These are phyloP conservation scores for Ascochyta rabiei DNA, from an alignment of 2,329 filamentous ascomycete genomes.

Conservation along the genomic window DNA sequence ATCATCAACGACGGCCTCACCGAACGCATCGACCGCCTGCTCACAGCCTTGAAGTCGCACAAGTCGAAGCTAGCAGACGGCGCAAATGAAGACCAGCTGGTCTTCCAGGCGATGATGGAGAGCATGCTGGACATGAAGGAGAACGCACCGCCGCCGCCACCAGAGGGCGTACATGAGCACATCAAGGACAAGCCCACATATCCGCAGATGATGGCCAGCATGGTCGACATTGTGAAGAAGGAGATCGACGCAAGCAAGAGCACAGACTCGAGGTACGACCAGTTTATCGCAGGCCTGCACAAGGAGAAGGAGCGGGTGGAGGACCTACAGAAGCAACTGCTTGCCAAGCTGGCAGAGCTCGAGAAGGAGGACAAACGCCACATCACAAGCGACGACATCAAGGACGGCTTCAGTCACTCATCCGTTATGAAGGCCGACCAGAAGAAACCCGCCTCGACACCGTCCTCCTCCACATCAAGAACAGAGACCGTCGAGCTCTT, in stretches of 20 bases:
- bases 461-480: constrained; percentile 31
- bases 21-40: constrained; percentile 78
- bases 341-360: constrained; percentile 75
- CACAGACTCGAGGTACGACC: constrained; percentile 68
- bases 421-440: constrained; percentile 61
- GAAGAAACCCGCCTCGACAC: constrained; percentile 30
- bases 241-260: constrained; percentile 76
- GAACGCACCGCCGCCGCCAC: constrained; percentile 73
- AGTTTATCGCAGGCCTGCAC: constrained; percentile 79
- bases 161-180: constrained; percentile 78
- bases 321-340: constrained; percentile 76
- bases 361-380: constrained; percentile 85
- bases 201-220: constrained; percentile 97
- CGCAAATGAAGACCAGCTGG: constrained; percentile 71
- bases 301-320: constrained; percentile 79
- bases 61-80: constrained; percentile 55
- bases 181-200: constrained; percentile 81
- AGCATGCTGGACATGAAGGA: constrained; percentile 62
- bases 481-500: constrained; percentile 67
- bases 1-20: constrained; percentile 92
- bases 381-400: constrained; percentile 90
- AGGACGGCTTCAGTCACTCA: constrained; percentile 89
- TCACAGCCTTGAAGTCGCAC: constrained; percentile 76
- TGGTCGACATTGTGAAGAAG: constrained; percentile 92
- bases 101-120: constrained; percentile 90